Conservation (phyloP, 169 alveolate species). For the Eimeria necatrix region DNA sequence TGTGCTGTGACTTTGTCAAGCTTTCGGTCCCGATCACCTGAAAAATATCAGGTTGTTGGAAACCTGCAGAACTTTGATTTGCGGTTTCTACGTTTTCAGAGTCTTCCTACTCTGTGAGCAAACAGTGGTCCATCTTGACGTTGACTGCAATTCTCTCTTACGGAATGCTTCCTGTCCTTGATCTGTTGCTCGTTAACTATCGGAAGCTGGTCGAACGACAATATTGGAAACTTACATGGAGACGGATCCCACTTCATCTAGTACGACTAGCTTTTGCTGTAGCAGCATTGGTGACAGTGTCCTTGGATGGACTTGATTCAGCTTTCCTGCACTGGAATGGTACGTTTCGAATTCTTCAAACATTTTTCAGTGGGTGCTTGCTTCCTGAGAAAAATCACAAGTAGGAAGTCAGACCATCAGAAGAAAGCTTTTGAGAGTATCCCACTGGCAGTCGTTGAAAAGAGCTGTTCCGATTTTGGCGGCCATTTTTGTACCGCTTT, state of each 20-base stretch:
- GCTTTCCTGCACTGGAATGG: slow-evolving; percentile 74
- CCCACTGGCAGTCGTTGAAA: background rate
- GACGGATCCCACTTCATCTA: slow-evolving; percentile 14
- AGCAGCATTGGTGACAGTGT: slow-evolving; percentile 31
- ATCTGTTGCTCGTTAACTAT: slow-evolving; percentile 66
- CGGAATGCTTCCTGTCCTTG: slow-evolving; percentile 76
- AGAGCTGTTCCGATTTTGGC: background rate
- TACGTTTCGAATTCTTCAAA: background rate
- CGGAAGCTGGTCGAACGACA: slow-evolving; percentile 51
- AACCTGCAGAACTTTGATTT: background rate
- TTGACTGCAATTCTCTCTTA: slow-evolving; percentile 13
- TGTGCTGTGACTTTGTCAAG: no score
- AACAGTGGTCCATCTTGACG: slow-evolving; percentile 62
- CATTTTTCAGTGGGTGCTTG: no score
- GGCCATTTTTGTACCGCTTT: background rate
- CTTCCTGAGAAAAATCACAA: background rate
- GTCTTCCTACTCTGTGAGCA: slow-evolving; percentile 35
- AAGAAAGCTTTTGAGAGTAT: no score
- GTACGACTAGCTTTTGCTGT: slow-evolving; percentile 29
- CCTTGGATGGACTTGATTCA: slow-evolving; percentile 48
- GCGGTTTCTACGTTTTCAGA: slow-evolving; percentile 28
- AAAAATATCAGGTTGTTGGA: no score
- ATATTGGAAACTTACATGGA: slow-evolving; percentile 67
- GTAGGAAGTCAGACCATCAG: background rate
- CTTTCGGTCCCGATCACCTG: no score